phyloP scores from a whole-genome alignment of 331 rosid genomes.

The Cucumis variabilis region DNA sequence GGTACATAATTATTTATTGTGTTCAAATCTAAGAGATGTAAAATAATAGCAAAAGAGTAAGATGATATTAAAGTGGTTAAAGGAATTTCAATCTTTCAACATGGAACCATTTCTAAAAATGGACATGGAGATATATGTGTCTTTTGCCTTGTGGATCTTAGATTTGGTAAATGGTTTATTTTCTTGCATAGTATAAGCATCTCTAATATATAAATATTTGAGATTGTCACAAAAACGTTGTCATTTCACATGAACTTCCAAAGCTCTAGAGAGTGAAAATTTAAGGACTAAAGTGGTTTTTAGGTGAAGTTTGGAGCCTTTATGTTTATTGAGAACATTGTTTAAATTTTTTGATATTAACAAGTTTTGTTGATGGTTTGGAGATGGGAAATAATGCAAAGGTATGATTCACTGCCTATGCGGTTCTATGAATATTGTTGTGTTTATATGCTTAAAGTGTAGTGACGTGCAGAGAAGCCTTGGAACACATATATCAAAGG shows the following conservation, averaged over 20 bases:
- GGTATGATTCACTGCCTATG: too few species aligned
- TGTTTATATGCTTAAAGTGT: too few species aligned
- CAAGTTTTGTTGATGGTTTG: constrained; percentile 98
- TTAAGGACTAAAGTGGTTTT: too few species aligned
- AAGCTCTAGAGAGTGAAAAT: neutral
- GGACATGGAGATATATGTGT: neutral
- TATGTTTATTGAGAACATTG: constrained; percentile 30
- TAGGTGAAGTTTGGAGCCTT: too few species aligned
- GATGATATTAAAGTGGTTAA: constrained; percentile 29
- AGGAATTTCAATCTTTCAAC: constrained; percentile 39
- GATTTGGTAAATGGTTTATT: neutral
- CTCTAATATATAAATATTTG: neutral
- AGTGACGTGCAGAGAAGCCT: too few species aligned
- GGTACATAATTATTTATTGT: constrained; percentile 52
- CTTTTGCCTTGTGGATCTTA: neutral
- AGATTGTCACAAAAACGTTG: neutral
- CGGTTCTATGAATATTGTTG: too few species aligned
- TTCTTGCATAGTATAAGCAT: neutral
- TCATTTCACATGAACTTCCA: neutral
- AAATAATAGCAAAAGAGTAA: constrained; percentile 43
- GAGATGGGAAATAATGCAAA: constrained; percentile 96
- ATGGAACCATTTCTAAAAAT: constrained; percentile 28
- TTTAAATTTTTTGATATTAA: constrained; percentile 34
- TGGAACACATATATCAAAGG: too few species aligned
- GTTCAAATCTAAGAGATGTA: constrained; percentile 56